These are phyloP conservation scores for Pseudogymnoascus sp. DNA, from an alignment of 2,329 filamentous ascomycete genomes.

Conservation along the genomic window DNA sequence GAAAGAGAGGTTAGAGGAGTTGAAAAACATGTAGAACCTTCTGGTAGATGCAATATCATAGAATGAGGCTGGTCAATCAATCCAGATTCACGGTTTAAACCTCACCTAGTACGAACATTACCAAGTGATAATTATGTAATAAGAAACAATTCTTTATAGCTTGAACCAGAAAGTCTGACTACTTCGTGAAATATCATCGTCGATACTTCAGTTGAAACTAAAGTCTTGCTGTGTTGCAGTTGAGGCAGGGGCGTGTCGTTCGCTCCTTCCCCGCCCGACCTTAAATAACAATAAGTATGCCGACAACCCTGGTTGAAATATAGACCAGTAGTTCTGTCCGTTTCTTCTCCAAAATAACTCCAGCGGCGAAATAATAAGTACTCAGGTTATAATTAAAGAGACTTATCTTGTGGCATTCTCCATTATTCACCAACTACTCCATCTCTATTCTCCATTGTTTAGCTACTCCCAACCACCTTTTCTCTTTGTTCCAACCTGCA, in stretches of 20 bases:
- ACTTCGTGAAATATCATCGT: neutral
- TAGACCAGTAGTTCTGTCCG: too few species aligned
- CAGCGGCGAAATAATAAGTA: too few species aligned
- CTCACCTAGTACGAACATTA: neutral
- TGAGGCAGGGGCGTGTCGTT: neutral
- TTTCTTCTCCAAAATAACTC: too few species aligned
- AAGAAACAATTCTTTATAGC: neutral
- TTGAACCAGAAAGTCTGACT: neutral
- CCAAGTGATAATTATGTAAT: neutral
- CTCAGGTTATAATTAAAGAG: too few species aligned
- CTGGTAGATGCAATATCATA: neutral
- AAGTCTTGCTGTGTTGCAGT: neutral
- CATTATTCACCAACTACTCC: too few species aligned
- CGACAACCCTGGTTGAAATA: too few species aligned
- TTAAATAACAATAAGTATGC: too few species aligned
- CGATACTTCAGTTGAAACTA: neutral
- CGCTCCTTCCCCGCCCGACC: too few species aligned
- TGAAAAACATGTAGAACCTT: conserved; percentile 31
- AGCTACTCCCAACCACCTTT: too few species aligned
- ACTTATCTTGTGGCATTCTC: too few species aligned
- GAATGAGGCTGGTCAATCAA: neutral
- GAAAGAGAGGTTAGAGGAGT: conserved; percentile 45
- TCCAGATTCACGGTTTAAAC: neutral
- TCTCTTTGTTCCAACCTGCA: too few species aligned
- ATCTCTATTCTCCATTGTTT: too few species aligned